Conservation (phyloP, 495 filamentous ascomycete species). For the Talaromyces trachyspermus region DNA sequence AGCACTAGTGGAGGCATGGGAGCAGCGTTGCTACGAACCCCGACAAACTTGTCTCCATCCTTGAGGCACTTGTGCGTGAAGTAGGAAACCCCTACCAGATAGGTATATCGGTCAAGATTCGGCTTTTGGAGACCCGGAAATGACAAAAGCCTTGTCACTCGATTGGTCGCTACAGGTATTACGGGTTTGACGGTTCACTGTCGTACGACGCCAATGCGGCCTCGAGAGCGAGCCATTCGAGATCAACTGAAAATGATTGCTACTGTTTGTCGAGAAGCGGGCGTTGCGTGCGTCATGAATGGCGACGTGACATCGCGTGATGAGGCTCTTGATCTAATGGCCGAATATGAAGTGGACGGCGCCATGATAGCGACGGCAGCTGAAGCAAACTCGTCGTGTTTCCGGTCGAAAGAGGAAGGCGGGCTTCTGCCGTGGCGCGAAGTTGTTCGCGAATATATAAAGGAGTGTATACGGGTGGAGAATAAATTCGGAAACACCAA, state of each 20-base stretch:
- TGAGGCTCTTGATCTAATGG: conserved; percentile 57
- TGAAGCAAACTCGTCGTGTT: conserved; percentile 81
- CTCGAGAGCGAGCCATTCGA: conserved; percentile 76
- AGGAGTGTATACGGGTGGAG: conserved; percentile 61
- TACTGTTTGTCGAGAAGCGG: conserved; percentile 65
- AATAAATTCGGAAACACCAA: conserved; percentile 91
- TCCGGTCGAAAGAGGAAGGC: conserved; percentile 57
- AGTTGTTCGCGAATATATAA: conserved; percentile 66
- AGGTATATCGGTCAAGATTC: conserved; percentile 92
- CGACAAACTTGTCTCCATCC: conserved; percentile 72
- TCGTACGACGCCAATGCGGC: conserved; percentile 91
- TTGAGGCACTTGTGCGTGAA: conserved; percentile 70
- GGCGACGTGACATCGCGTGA: conserved; percentile 73
- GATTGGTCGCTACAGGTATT: conserved; percentile 77
- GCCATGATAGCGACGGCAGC: conserved; percentile 95
- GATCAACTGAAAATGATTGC: conserved; percentile 77
- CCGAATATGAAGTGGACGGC: conserved; percentile 77
- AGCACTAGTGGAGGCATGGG: conserved; percentile 90
- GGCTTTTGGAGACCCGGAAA: conserved; percentile 69
- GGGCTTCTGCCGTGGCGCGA: conserved; percentile 64
- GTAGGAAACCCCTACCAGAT: conserved; percentile 70
- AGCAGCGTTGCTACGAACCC: conserved; percentile 80
- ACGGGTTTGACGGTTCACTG: conserved; percentile 90
- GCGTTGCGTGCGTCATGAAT: conserved; percentile 90
- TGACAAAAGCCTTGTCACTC: conserved; percentile 68